Conservation (phyloP, 495 filamentous ascomycete genomes). For the Hypoxylon fragiforme region DNA sequence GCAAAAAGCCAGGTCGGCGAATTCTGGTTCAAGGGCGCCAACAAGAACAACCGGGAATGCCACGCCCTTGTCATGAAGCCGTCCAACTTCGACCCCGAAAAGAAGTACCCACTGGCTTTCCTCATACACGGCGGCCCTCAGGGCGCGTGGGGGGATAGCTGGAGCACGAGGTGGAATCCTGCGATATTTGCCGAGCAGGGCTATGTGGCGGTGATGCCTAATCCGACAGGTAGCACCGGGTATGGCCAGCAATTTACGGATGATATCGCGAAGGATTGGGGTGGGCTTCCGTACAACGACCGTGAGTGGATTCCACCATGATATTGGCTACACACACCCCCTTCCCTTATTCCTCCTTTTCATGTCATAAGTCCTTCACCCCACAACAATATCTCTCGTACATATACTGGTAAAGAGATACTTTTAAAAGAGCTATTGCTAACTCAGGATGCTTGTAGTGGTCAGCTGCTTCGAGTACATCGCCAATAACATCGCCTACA, state of each 20-base stretch:
- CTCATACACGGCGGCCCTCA: conserved; percentile 90
- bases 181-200: conserved; percentile 90
- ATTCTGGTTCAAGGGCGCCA: conserved; percentile 65
- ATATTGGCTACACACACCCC: too few species aligned
- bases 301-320: conserved; percentile 17
- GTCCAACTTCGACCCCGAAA: conserved; percentile 68
- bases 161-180: conserved; percentile 91
- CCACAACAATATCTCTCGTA: too few species aligned
- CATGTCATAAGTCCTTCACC: too few species aligned
- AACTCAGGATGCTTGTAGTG: conserved; percentile 39
- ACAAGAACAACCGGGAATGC: conserved; percentile 60
- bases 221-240: conserved; percentile 84
- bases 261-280: conserved; percentile 77
- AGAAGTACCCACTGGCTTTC: conserved; percentile 82
- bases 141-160: conserved; percentile 79
- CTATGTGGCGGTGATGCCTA: conserved; percentile 84
- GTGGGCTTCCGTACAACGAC: conserved; percentile 76
- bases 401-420: too few species aligned
- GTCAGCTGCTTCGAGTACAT: conserved; percentile 79
- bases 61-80: conserved; percentile 84
- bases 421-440: not conserved
- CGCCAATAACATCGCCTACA: conserved; percentile 67
- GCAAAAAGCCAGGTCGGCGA: conserved; percentile 63
- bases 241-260: conserved; percentile 82
- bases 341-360: too few species aligned